Evolutionary conservation across 2,329 filamentous ascomycete genomes (phyloP), one percentile per base, ranked within the genome.

Genomic region (Cordyceps fumosorosea): DNA sequence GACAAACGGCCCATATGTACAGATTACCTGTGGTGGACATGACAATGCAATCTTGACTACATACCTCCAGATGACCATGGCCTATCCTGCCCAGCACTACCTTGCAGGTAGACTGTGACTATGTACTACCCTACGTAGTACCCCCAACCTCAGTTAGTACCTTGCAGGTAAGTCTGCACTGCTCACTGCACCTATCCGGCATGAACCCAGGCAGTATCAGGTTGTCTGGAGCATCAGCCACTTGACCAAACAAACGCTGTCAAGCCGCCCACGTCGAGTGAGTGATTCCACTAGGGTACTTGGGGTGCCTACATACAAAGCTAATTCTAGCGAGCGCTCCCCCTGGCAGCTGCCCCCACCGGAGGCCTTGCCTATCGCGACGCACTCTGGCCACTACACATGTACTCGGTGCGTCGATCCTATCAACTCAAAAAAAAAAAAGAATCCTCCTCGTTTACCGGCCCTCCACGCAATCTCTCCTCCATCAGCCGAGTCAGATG

Each of bases 401-500:
- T 50, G 56, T 59, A 24, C 45, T 24, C 26, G 5, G 29, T 40
- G n/a, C 5, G 56, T 58, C 56, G 56, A 58, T 57, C 56, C 45
- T 12, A 22, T 20, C 56, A 51, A 52, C 24, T 10, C 34, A 29
- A 16, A 22, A 42, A 22, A 20, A 29, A 29, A 6, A 29, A 3
- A 29, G 29, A 29, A 29, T 7, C 29, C 8, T 18, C 8, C 20
- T n/a, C 1, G 22, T 22, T 22, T 32, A 51, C 22, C 56, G 34
- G 32, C 47, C 32, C 48, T 42, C 44, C n/a, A 40, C 45, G 32
- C 48, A 44, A 44, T 59, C 24, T 44, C 5, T 10, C 10, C 18
- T 18, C 3, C 56, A 52, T 32, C 16, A 59, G 47, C 18, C 56
- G 56, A 51, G 24, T 59, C 56, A 59, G 56, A 59, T 59, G 56